These are phyloP conservation scores for Acacia concinna DNA, from an alignment of 331 rosid genomes.

Conservation along the genomic window DNA sequence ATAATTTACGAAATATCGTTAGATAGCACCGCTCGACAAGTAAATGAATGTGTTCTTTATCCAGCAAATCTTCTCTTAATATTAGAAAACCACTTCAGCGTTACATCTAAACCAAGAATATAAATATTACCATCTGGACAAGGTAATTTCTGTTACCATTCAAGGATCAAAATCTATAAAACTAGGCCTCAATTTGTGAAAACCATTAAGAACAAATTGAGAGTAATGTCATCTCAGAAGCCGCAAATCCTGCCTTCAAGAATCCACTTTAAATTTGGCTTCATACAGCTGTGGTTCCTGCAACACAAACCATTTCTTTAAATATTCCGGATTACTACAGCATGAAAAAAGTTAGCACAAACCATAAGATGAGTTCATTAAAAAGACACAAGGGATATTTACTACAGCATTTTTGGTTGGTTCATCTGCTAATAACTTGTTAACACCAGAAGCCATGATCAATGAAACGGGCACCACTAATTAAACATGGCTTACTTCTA, in stretches of 20 bases:
- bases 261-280: conserved; percentile 70
- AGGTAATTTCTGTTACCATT: conserved; percentile 31
- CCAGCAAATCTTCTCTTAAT: neutral
- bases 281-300: conserved; percentile 82
- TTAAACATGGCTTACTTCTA: too few species aligned
- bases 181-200: conserved; percentile 20
- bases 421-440: neutral
- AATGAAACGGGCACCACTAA: too few species aligned
- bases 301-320: conserved; percentile 30
- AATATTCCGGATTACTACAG: neutral
- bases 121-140: conserved; percentile 16
- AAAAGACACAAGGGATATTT: neutral
- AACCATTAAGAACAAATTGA: conserved; percentile 30
- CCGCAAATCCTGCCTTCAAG: conserved; percentile 39
- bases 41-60: neutral
- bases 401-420: neutral
- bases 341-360: neutral
- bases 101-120: neutral
- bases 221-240: neutral
- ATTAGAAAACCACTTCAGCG: neutral
- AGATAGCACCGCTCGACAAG: neutral
- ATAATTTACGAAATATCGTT: neutral
- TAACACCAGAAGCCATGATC: neutral
- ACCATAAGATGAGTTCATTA: neutral
- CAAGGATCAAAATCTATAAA: conserved; percentile 29